These are phyloP conservation scores for Asclepias syriaca DNA, from an alignment of 257 asterid species.

Conservation along the genomic window DNA sequence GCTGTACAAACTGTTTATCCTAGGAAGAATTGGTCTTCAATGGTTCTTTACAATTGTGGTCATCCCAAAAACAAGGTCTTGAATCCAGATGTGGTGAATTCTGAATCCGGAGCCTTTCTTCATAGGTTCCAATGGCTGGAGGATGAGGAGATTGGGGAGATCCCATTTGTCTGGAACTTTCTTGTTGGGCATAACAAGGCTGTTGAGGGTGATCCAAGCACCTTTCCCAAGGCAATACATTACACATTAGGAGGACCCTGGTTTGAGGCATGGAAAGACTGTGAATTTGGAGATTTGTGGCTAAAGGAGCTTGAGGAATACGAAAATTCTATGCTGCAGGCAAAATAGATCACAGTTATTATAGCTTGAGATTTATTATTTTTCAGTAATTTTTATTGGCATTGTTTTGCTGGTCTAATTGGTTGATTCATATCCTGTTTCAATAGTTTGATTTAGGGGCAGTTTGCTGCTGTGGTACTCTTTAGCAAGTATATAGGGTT, in stretches of 20 bases:
- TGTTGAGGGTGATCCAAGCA: slow-evolving; percentile 51
- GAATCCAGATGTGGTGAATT: slow-evolving; percentile 72
- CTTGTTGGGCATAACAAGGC: slow-evolving; percentile 73
- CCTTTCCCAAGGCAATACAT: slow-evolving; percentile 70
- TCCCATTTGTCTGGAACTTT: slow-evolving; percentile 83
- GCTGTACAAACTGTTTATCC: slow-evolving; percentile 81
- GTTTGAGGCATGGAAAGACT: slow-evolving; percentile 90
- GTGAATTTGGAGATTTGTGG: slow-evolving; percentile 86
- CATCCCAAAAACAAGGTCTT: slow-evolving; percentile 53
- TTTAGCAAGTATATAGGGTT: not conserved
- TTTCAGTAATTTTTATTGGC: not conserved
- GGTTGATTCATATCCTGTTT: slow-evolving; percentile 14
- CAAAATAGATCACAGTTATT: slow-evolving; percentile 15
- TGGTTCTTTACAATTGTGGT: slow-evolving; percentile 84
- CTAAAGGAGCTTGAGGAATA: slow-evolving; percentile 66
- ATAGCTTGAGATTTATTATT: slow-evolving; percentile 4
- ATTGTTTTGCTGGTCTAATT: not conserved
- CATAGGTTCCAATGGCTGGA: slow-evolving; percentile 86
- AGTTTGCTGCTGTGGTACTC: not conserved
- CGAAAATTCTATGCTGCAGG: slow-evolving; percentile 30
- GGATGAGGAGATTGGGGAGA: slow-evolving; percentile 74
- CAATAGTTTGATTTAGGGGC: not conserved
- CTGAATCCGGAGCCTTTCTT: slow-evolving; percentile 70
- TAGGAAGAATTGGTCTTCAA: slow-evolving; percentile 92
- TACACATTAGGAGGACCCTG: slow-evolving; percentile 91